phyloP scores from a whole-genome alignment of 106 monocot species.

The Amphibolis antarctica region DNA sequence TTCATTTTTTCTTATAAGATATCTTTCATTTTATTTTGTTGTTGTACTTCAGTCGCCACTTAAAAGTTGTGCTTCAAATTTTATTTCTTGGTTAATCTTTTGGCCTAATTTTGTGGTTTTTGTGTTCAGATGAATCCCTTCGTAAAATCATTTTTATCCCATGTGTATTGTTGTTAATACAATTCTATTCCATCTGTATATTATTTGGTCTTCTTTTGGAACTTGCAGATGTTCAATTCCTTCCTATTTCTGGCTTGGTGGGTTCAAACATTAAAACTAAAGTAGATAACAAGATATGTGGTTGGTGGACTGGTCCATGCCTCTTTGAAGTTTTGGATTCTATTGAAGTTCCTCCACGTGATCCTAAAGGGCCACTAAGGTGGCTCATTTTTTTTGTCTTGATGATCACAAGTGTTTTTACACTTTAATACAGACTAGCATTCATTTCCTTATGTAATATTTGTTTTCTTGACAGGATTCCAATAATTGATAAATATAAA shows the following conservation, averaged over 20 bases:
- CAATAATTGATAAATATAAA: constrained; percentile 95
- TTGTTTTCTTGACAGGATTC: constrained; percentile 43
- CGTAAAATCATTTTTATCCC: too few relatives aligned
- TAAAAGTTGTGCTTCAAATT: too few relatives aligned
- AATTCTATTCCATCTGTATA: background rate
- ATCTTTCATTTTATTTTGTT: too few relatives aligned
- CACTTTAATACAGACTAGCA: background rate
- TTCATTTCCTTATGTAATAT: constrained; percentile 1
- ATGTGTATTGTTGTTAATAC: too few relatives aligned
- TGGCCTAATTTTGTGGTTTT: too few relatives aligned
- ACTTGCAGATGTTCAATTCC: constrained; percentile 80
- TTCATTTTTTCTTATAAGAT: too few relatives aligned
- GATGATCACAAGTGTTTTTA: too few relatives aligned
- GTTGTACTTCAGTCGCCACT: too few relatives aligned
- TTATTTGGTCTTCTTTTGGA: background rate
- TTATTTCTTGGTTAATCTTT: too few relatives aligned
- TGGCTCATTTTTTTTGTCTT: constrained; percentile 2
- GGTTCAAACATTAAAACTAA: constrained; percentile 64
- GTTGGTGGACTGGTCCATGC: constrained; percentile 85
- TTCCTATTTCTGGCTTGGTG: constrained; percentile 88
- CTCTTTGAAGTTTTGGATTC: constrained; percentile 84
- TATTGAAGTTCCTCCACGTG: constrained; percentile 76
- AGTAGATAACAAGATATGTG: constrained; percentile 56
- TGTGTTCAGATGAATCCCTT: too few relatives aligned
- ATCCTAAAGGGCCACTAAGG: constrained; percentile 79